phyloP scores from a whole-genome alignment of 78 protist species.

The Dictyostelium capitatum region DNA sequence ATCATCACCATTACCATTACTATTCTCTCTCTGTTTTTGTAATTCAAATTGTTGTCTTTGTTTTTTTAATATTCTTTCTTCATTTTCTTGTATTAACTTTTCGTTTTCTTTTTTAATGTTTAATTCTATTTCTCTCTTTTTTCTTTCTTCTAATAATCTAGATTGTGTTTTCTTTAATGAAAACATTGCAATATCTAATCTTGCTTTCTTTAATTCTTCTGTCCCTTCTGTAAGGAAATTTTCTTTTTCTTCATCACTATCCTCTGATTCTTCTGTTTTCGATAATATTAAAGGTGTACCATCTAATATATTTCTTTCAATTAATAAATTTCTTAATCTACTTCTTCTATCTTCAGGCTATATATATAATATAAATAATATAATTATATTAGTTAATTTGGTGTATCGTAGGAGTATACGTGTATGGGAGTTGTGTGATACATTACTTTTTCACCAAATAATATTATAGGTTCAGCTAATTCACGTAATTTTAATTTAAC shows the following conservation, averaged over 20 bases:
- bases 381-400: neutral
- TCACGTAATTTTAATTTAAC: slow-evolving; percentile 73
- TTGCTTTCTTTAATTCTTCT: slow-evolving; percentile 24
- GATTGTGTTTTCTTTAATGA: slow-evolving; percentile 14
- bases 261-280: neutral
- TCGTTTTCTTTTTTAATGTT: neutral
- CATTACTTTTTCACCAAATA: slow-evolving; percentile 83
- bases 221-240: slow-evolving; percentile 64
- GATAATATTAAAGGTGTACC: slow-evolving; percentile 23
- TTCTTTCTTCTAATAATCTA: neutral
- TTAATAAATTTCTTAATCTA: slow-evolving; percentile 12
- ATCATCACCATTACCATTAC: neutral
- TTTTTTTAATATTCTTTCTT: neutral
- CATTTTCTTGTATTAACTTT: neutral
- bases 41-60: neutral
- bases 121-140: neutral
- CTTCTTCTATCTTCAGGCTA: slow-evolving; percentile 18
- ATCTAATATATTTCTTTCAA: slow-evolving; percentile 56
- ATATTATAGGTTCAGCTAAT: slow-evolving; percentile 81
- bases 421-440: slow-evolving; percentile 14
- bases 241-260: slow-evolving; percentile 18
- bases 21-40: neutral
- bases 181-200: slow-evolving; percentile 32
- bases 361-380: neutral
- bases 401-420: neutral